phyloP scores from a whole-genome alignment of 2,329 filamentous ascomycete species.

The Zarea fungicola region DNA sequence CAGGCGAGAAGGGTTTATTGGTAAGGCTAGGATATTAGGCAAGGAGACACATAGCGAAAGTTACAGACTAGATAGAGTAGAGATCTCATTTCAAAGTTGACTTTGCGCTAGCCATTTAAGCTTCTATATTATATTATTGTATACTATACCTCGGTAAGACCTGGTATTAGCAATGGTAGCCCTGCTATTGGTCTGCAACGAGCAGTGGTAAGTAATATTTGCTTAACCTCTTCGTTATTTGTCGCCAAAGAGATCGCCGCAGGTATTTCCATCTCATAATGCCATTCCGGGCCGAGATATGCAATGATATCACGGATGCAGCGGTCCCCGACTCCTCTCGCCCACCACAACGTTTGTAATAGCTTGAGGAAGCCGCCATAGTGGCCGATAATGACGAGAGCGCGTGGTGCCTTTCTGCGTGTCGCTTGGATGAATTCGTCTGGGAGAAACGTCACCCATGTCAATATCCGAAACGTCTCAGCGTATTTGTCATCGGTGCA shows the following conservation, averaged over 20 bases:
- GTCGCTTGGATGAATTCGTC: slow-evolving; percentile 39
- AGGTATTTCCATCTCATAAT: neutral
- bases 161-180: no score
- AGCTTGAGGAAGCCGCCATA: slow-evolving; percentile 48
- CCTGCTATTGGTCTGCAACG: no score
- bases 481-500: slow-evolving; percentile 37
- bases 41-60: no score
- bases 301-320: slow-evolving; percentile 41
- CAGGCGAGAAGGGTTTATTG: no score
- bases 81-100: no score
- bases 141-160: no score
- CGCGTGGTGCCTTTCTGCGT: slow-evolving; percentile 36
- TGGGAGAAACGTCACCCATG: slow-evolving; percentile 48
- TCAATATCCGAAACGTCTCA: slow-evolving; percentile 45
- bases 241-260: neutral
- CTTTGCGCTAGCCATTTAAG: no score
- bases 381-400: slow-evolving; percentile 48
- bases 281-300: slow-evolving; percentile 38
- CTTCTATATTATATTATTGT: no score
- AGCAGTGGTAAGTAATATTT: neutral
- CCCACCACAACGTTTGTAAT: slow-evolving; percentile 43
- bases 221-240: neutral
- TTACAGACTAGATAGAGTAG: no score
- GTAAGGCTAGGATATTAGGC: no score
- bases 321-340: slow-evolving; percentile 38